Evolutionary conservation across 2,329 filamentous ascomycete species (phyloP), one percentile per base, ranked within the genome.

Genomic region (Epichloe bromicola): DNA sequence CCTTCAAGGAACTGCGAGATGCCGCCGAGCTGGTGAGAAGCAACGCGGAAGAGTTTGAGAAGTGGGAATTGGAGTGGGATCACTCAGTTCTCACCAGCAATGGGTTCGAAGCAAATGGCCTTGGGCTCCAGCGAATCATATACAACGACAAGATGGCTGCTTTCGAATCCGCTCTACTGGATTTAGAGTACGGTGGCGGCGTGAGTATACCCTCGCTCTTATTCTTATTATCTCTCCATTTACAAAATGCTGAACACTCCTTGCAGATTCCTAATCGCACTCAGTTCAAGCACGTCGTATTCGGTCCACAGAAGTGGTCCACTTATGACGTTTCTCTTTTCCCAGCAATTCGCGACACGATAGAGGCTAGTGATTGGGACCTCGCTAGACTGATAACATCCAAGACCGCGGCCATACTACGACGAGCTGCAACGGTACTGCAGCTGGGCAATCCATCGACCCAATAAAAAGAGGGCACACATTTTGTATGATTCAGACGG

Each of bases 231-330:
- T 3, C 5, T 26, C 6, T 3, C 3, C 5, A 10, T 30, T 23
- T 5, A 42, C 45, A 47, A 10, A 23, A 37, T 36, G 38, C 39
- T 49, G 14, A 49, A 15, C 48, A 52, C 34, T 14, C 6, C 8
- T 3, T 23, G 52, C 46, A 89, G 85, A 78, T 95, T 4, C 86
- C 87, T 39, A 88, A 88, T 59, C 83, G 91, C 56, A 86, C 86
- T 5, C 93, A 97, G 68, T 98, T 89, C 75, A 95, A 94, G 67
- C 93, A 96, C 67, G 78, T 94, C 61, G 71, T 98, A 51, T 95
- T 90, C 63, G 91, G 86, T 2, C 93, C 93, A 0, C 80, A 88
- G 61, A 72, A 80, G 3, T 90, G 88, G 84, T 83, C 82, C 7
- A 59, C 58, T 46, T 59, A 65, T 46, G 62, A 65, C 48, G 61